A percentile compares a stretch with the other conserved stretches of the same genome.
Conservation (phyloP, 75 land plant species). For the Gnetum montanum region DNA sequence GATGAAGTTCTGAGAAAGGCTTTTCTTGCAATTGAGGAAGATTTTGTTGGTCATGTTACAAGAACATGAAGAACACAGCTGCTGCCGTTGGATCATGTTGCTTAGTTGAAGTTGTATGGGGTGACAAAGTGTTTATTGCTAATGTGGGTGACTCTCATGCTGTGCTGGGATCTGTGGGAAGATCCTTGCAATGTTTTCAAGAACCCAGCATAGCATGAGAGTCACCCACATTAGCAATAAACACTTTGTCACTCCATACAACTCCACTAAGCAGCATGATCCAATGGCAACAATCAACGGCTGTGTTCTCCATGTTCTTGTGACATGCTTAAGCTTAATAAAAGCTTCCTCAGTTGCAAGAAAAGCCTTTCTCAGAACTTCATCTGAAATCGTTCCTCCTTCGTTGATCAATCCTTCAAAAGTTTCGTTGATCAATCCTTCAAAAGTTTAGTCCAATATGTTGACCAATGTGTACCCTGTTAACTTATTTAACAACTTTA, state of each 20-base stretch:
- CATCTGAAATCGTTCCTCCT: slow-evolving; percentile 43
- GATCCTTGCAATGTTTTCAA: too few relatives aligned
- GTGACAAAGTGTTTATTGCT: slow-evolving; percentile 59
- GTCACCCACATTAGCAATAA: slow-evolving; percentile 79
- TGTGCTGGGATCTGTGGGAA: slow-evolving; percentile 51
- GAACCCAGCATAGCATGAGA: slow-evolving; percentile 85
- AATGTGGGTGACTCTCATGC: slow-evolving; percentile 92
- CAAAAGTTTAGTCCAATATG: too few relatives aligned
- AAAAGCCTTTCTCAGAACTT: slow-evolving; percentile 61
- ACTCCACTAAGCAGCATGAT: slow-evolving; percentile 82
- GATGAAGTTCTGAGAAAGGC: slow-evolving; percentile 51
- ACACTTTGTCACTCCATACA: slow-evolving; percentile 42
- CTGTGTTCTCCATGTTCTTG: slow-evolving; percentile 40
- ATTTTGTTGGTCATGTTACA: slow-evolving; percentile 44
- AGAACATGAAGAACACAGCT: slow-evolving; percentile 30
- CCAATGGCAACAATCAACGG: slow-evolving; percentile 80
- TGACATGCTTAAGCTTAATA: slow-evolving; percentile 41
- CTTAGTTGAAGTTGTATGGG: slow-evolving; percentile 72
- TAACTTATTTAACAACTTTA: too few relatives aligned
- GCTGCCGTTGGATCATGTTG: slow-evolving; percentile 86
- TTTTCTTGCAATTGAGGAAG: slow-evolving; percentile 65
- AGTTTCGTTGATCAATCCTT: too few relatives aligned
- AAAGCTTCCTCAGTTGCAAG: slow-evolving; percentile 74
- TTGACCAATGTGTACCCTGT: too few relatives aligned
- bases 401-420: too few relatives aligned